Evolutionary conservation across 106 monocot genomes (phyloP), one percentile per base, ranked within the genome.

Genomic region (Platanthera zijinensis): DNA sequence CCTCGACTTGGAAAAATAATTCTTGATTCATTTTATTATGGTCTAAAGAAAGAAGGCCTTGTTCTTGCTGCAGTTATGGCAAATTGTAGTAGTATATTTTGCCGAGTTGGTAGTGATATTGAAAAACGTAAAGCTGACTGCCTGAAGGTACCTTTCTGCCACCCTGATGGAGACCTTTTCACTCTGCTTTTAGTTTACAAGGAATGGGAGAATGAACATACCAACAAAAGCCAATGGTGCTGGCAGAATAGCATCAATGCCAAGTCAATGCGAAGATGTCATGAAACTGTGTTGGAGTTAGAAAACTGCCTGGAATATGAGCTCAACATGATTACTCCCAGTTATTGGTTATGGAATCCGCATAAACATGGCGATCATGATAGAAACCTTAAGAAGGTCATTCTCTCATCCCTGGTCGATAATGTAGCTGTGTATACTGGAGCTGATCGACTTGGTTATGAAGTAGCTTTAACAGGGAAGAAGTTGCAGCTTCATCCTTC

Each of bases 181-280:
- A 99, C 99, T 67, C 78, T 94, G 39, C 91, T 99, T 5, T 86
- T 92, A 28, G 99, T 99, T 78, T 99, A 94, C 78, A 90, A 85
- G 81, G 81, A 90, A 77, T 99, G 99, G 99, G 99, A 99, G 57
- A 68, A 39, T 59, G 76, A 76, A 83, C 52, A 54, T 74, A 78
- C 76, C 12, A 87, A 74, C 52, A 83, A 71, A 52, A 99, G 83
- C 52, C 57, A 74, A 30, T 99, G 99, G 99, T 99, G 99, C 75
- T 99, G 99, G 94, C 74, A 92, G 72, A 94, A 99, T 76, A 90
- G 92, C 75, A 88, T 99, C 51, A 99, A 99, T 83, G 99, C 99
- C 25, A 99, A 99, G 74, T 88, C 99, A 8, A 84, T 99, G 99
- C 85, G 92, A 78, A 81, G 99, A 59, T 99, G 99, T 69, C 77